Conservation (phyloP, 495 filamentous ascomycete species). For the Xylaria bambusicola region DNA sequence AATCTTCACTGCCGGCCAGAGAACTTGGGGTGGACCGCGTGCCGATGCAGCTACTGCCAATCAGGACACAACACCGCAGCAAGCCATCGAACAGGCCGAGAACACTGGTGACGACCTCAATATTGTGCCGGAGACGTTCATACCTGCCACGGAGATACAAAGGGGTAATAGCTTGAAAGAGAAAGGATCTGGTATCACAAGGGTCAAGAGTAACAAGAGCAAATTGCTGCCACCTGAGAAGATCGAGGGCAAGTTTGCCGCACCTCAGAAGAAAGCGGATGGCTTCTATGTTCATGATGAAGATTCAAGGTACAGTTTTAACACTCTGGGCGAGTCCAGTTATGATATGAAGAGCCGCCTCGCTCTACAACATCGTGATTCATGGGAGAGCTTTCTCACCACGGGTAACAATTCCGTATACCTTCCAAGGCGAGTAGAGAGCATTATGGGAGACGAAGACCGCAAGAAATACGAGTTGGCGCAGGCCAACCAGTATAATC, state of each 20-base stretch:
- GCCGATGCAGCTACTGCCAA: conserved; percentile 90
- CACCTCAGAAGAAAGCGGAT: conserved; percentile 58
- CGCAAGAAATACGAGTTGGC: conserved; percentile 68
- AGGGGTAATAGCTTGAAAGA: conserved; percentile 44
- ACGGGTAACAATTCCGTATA: conserved; percentile 67
- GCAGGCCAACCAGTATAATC: conserved; percentile 56
- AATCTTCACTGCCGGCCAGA: conserved; percentile 88
- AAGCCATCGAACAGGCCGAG: conserved; percentile 80
- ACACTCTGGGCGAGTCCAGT: conserved; percentile 33
- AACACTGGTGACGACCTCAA: conserved; percentile 87
- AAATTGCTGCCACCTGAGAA: conserved; percentile 72
- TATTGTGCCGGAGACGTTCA: conserved; percentile 88
- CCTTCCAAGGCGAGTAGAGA: conserved; percentile 77
- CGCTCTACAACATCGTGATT: conserved; percentile 61
- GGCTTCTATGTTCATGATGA: conserved; percentile 66
- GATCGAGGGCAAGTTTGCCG: conserved; percentile 71
- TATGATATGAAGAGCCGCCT: conserved; percentile 24
- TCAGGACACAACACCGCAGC: conserved; percentile 72
- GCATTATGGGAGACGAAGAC: conserved; percentile 79
- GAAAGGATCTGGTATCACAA: conserved; percentile 29
- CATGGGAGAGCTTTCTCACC: conserved; percentile 71
- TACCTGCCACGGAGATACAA: conserved; percentile 63
- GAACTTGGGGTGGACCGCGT: conserved; percentile 95
- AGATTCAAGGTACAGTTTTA: conserved; percentile 58
- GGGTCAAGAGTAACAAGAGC: conserved; percentile 43